Evolutionary conservation across 352 stramenopile species (phyloP).

Genomic region (Pythium aristosporum): DNA sequence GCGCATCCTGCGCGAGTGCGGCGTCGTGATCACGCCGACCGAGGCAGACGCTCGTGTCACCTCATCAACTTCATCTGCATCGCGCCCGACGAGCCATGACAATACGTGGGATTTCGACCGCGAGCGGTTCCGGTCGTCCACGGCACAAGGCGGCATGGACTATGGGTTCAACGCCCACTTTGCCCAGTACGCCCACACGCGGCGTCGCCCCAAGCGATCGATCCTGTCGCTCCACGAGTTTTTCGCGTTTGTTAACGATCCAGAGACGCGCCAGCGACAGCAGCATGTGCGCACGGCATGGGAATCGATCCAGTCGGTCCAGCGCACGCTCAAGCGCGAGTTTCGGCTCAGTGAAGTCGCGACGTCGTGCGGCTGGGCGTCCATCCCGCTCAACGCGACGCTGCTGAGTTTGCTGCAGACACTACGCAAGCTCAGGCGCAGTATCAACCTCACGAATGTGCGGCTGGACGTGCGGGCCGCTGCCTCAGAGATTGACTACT

Average conservation of each 20-base stretch:
- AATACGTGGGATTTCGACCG: conserved; percentile 15
- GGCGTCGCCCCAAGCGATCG: conserved; percentile 17
- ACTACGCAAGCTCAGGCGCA: conserved; percentile 36
- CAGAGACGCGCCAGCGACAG: conserved; percentile 36
- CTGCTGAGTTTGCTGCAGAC: conserved; percentile 60
- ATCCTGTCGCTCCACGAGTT: conserved; percentile 43
- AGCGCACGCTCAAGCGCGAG: conserved; percentile 47
- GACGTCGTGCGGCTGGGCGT: conserved; percentile 59
- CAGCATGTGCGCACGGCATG: conserved; percentile 42
- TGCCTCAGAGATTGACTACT: conserved; percentile 52
- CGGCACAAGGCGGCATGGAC: conserved; percentile 41
- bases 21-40: conserved; percentile 29
- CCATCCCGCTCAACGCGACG: conserved; percentile 58
- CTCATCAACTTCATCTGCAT: neutral
- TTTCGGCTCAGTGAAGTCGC: conserved; percentile 45
- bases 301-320: conserved; percentile 58
- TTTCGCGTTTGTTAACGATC: conserved; percentile 39
- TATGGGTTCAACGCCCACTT: conserved; percentile 36
- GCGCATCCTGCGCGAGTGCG: conserved; percentile 49
- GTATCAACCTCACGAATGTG: conserved; percentile 30
- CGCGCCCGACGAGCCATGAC: neutral
- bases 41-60: neutral
- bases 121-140: conserved; percentile 1
- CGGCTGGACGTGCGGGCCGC: conserved; percentile 34
- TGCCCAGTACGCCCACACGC: conserved; percentile 33